Percentiles rank a stretch among this genome's conserved stretches.
These are phyloP conservation scores for Saturnispora silvae DNA, from an alignment of 805 yeast species.

Conservation along the genomic window DNA sequence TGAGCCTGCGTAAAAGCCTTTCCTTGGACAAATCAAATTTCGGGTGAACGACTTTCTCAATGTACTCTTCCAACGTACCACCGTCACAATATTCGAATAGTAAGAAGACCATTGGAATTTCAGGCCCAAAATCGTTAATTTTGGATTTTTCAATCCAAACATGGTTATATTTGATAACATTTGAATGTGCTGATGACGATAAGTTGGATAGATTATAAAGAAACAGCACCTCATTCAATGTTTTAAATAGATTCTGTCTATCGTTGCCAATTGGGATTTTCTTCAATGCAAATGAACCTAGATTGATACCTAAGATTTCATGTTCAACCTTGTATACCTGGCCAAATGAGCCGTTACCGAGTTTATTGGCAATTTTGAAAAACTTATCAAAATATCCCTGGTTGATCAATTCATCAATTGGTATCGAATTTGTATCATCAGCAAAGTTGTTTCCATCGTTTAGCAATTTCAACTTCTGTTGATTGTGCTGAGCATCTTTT, in stretches of 20 bases:
- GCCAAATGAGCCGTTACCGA: slow-evolving; percentile 83
- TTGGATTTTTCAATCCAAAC: slow-evolving; percentile 77
- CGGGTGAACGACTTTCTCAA: slow-evolving; percentile 29
- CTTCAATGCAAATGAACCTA: slow-evolving; percentile 78
- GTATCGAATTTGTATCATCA: slow-evolving; percentile 11
- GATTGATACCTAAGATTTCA: slow-evolving; percentile 52
- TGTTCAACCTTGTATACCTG: slow-evolving; percentile 80
- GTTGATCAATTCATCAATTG: slow-evolving; percentile 47
- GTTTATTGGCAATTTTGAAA: slow-evolving; percentile 45
- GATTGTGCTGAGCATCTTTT: background rate
- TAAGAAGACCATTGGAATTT: slow-evolving; percentile 56
- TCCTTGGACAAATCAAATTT: slow-evolving; percentile 29
- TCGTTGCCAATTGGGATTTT: slow-evolving; percentile 78
- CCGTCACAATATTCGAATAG: slow-evolving; percentile 84
- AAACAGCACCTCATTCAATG: slow-evolving; percentile 68
- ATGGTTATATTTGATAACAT: slow-evolving; percentile 77
- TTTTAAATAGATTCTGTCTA: slow-evolving; percentile 54
- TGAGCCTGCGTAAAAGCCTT: slow-evolving; percentile 22
- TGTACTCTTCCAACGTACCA: slow-evolving; percentile 70
- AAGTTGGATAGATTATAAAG: slow-evolving; percentile 38
- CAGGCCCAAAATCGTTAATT: slow-evolving; percentile 42
- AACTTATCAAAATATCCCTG: slow-evolving; percentile 75
- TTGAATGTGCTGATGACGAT: slow-evolving; percentile 20
- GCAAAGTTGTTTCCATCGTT: background rate
- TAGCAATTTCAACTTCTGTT: background rate